phyloP scores from a whole-genome alignment of 176 grass and related monocot genomes.

The Cymbopogon citratus region DNA sequence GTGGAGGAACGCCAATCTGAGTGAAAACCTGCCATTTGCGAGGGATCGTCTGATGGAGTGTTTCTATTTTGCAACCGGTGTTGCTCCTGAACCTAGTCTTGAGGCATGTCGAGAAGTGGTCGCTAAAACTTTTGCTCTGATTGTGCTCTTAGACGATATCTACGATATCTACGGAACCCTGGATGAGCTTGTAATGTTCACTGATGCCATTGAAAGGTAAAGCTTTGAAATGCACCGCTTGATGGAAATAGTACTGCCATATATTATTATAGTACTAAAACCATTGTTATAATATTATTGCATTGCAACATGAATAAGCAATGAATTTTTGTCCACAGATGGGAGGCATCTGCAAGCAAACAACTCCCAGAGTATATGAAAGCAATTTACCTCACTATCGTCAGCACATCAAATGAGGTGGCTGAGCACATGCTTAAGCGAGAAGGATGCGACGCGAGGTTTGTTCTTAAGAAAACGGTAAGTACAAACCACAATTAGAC shows the following conservation, averaged over 20 bases:
- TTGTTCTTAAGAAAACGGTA: not conserved
- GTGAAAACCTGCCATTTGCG: not conserved
- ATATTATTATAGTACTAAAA: not conserved
- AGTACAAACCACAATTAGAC: too few species aligned
- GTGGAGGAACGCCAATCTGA: not conserved
- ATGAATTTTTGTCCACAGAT: not conserved
- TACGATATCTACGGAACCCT: slow-evolving; percentile 38
- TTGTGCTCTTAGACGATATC: slow-evolving; percentile 33
- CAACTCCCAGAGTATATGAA: not conserved
- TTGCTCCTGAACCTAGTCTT: slow-evolving; percentile 1
- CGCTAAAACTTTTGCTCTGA: slow-evolving; percentile 2
- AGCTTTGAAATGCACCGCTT: not conserved
- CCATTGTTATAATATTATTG: not conserved
- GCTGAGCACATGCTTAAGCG: not conserved
- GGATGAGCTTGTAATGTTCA: slow-evolving; percentile 26
- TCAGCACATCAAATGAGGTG: not conserved
- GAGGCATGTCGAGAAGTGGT: slow-evolving; percentile 9
- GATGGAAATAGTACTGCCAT: too few species aligned
- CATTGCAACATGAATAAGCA: not conserved
- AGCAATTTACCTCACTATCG: not conserved
- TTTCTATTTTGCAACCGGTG: slow-evolving; percentile 23
- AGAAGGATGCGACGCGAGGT: not conserved
- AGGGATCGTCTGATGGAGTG: slow-evolving; percentile 35
- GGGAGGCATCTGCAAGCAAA: not conserved
- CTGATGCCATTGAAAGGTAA: slow-evolving; percentile 16